Conservation (phyloP, 139 green algal genomes). For the Edaphochlamys debaryana region DNA sequence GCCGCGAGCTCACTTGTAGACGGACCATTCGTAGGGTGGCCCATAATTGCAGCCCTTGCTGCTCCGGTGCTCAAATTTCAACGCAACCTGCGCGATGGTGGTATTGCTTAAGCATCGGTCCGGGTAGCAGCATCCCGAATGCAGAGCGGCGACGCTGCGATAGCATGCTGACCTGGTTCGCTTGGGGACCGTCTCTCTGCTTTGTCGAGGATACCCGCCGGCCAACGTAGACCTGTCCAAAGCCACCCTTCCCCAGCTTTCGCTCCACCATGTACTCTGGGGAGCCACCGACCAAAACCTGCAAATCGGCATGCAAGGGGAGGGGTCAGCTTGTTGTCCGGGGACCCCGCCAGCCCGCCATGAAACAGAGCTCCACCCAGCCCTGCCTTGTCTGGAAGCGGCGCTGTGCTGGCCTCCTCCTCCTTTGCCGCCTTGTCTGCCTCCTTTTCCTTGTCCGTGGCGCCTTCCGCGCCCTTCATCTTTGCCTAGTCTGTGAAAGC, state of each 20-base stretch:
- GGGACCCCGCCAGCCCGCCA: too few species aligned
- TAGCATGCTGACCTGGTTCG: conserved; percentile 74
- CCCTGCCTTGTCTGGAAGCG: conserved; percentile 74
- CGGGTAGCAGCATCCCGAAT: background rate
- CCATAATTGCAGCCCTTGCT: conserved; percentile 99
- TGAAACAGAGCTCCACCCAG: too few species aligned
- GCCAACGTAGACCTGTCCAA: conserved; percentile 94
- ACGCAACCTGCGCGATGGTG: conserved; percentile 77
- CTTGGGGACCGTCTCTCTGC: conserved; percentile 78
- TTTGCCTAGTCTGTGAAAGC: too few species aligned
- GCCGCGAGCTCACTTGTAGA: conserved; percentile 96
- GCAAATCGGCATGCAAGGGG: too few species aligned
- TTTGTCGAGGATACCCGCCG: conserved; percentile 69
- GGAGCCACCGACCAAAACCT: conserved; percentile 87
- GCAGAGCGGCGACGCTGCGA: background rate
- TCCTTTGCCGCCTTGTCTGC: conserved; percentile 51
- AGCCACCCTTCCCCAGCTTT: conserved; percentile 95
- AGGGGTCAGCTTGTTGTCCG: too few species aligned
- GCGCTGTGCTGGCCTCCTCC: conserved; percentile 71
- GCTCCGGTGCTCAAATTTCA: conserved; percentile 98
- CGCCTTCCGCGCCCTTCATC: conserved; percentile 36
- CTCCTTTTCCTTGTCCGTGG: conserved; percentile 49
- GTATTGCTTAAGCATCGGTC: too few species aligned
- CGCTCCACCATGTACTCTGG: conserved; percentile 90
- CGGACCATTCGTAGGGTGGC: conserved; percentile 98